Conservation (phyloP, 306 rosid species). For the Urtica urens region DNA sequence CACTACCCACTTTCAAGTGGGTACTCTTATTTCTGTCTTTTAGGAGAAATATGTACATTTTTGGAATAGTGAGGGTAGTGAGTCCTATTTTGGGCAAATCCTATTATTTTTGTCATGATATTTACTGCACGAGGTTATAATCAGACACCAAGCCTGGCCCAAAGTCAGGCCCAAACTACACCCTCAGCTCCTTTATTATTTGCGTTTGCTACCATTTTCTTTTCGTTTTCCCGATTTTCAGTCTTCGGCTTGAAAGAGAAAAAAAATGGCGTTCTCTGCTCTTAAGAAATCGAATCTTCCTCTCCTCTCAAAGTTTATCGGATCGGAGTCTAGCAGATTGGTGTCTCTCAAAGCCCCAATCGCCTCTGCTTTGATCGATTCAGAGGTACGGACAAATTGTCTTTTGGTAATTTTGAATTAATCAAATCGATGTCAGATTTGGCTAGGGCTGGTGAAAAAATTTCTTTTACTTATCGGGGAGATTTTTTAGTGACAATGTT, state of each 20-base stretch:
- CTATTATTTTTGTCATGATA: no score
- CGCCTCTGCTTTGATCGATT: slow-evolving; percentile 22
- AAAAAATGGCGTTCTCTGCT: slow-evolving; percentile 39
- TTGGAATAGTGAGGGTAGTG: no score
- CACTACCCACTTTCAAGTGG: no score
- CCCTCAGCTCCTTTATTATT: no score
- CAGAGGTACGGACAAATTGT: slow-evolving; percentile 21
- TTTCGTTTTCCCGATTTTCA: not conserved
- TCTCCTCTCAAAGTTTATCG: slow-evolving; percentile 31
- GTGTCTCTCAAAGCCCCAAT: slow-evolving; percentile 27
- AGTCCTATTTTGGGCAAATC: no score
- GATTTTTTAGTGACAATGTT: not conserved
- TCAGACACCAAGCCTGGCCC: no score
- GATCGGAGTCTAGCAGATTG: slow-evolving; percentile 31
- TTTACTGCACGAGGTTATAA: no score
- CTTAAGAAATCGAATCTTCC: slow-evolving; percentile 58
- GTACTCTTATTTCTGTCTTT: no score
- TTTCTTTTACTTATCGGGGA: not conserved
- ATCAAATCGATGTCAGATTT: not conserved
- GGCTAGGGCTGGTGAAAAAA: not conserved
- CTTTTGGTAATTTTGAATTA: not conserved
- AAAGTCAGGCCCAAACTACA: no score
- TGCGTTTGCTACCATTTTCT: no score
- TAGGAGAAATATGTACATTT: no score
- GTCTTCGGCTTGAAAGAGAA: not conserved